Evolutionary conservation across 148 eudicot genomes (phyloP), one percentile per base, ranked within the genome.

Genomic region (Chenopodium quinoa): DNA sequence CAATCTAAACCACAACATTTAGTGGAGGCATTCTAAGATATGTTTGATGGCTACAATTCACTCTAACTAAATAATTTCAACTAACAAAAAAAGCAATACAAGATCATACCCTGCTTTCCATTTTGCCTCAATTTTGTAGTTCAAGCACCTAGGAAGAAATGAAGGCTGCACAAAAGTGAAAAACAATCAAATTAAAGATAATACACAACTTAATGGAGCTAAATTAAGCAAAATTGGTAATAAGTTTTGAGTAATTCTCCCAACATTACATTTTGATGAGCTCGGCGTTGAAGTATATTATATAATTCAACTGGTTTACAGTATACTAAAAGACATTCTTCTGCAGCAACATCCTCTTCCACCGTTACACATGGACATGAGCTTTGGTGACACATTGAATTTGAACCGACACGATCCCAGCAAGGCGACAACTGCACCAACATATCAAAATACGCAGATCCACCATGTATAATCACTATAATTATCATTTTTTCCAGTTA

Each of bases 271-370:
- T 86, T 92, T 77, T 86, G 80, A 60, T 83, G 84, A 85, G 95
- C 93, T 65, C 99, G 98, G 0, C 92, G 90, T 79, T 90, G 92
- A 82, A 96, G 93, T 88, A 96, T 96, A 85, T 96, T 96, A 87
- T 96, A 96, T 75, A 96, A 87, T 84, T 93, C 98, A 56, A 96
- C 97, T 75, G 97, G 99, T 88, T 93, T 93, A 93, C 98, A 93
- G 82, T 91, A 96, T 60, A 84, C 77, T 76, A 97, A 82, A 85
- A 96, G 93, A 88, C 92, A 88, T 84, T 91, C 95, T 84, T 96
- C 94, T 19, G 98, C 94, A 25, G 90, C 90, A 82, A 76, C 84
- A 81, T 84, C 86, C 82, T 94, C 95, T 88, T 92, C 97, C 46
- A 87, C 88, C 25, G 92, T 84, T 85, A 94, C 88, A 87, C 82